Conservation (phyloP, 805 yeast species). For the Teunomyces kruisii region DNA sequence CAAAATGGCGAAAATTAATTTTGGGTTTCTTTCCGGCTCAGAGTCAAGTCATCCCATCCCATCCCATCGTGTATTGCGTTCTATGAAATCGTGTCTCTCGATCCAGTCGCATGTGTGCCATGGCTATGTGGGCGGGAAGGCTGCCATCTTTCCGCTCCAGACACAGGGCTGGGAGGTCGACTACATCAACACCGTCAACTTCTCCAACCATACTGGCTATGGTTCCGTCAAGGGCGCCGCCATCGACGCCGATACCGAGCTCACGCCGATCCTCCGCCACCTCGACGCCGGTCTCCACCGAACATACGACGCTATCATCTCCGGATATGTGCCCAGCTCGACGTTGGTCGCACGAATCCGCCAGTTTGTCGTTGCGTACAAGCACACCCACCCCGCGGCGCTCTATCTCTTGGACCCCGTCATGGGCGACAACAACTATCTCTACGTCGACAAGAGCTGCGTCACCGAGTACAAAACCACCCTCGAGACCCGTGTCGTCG, state of each 20-base stretch:
- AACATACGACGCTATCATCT: constrained; percentile 56
- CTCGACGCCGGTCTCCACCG: constrained; percentile 6
- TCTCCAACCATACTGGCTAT: constrained; percentile 72
- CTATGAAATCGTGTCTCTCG: constrained; percentile 41
- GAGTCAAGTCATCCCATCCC: too few species aligned
- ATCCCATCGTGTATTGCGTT: too few species aligned
- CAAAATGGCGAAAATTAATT: too few species aligned
- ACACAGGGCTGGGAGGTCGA: constrained; percentile 71
- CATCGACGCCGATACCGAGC: constrained; percentile 16
- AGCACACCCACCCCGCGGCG: constrained; percentile 28
- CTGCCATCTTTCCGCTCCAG: constrained; percentile 65
- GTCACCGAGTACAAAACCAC: constrained; percentile 39
- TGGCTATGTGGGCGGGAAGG: constrained; percentile 72
- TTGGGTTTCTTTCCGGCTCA: too few species aligned
- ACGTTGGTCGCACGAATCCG: constrained; percentile 40
- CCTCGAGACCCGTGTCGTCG: constrained; percentile 62
- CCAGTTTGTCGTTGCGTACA: constrained; percentile 35
- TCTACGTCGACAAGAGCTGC: constrained; percentile 57
- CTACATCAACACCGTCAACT: constrained; percentile 61
- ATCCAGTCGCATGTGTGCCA: constrained; percentile 72
- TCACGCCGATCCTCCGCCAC: constrained; percentile 8
- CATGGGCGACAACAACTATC: constrained; percentile 73
- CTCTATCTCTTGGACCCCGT: constrained; percentile 74
- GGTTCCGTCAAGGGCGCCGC: constrained; percentile 53
- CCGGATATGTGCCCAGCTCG: constrained; percentile 69